phyloP scores from a whole-genome alignment of 202 grass and related monocot species.

The Panicum virgatum region DNA sequence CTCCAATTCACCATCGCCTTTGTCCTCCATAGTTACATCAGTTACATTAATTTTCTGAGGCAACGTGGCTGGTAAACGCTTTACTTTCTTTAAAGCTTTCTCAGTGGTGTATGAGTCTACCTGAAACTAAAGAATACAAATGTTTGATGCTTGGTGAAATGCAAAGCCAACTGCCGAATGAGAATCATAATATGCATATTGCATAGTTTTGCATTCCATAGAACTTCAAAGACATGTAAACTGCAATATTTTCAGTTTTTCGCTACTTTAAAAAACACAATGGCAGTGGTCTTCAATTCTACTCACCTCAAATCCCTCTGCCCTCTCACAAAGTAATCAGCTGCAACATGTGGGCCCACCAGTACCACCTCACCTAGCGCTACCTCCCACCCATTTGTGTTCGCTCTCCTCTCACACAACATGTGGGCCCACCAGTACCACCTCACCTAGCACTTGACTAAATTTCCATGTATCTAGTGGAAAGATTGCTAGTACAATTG shows the following conservation, averaged over 20 bases:
- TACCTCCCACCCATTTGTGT: background rate
- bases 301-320: background rate
- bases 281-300: background rate
- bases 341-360: background rate
- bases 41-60: conserved; percentile 42
- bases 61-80: conserved; percentile 44
- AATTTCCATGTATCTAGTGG: background rate
- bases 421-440: no score
- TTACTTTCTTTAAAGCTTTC: conserved; percentile 80
- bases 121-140: conserved; percentile 43
- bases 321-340: background rate
- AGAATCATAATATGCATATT: background rate
- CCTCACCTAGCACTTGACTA: background rate
- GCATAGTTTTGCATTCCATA: conserved; percentile 4
- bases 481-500: background rate
- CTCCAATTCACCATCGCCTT: conserved; percentile 26
- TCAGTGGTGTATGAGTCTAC: conserved; percentile 69
- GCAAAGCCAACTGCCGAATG: conserved; percentile 1
- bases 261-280: background rate
- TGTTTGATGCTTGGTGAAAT: conserved; percentile 16
- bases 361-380: background rate
- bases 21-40: conserved; percentile 58
- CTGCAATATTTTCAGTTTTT: background rate
- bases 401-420: background rate
- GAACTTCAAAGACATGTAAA: conserved; percentile 24